These are phyloP conservation scores for Sclerotinia subarctica DNA, from an alignment of 2,329 filamentous ascomycete genomes.

Conservation along the genomic window DNA sequence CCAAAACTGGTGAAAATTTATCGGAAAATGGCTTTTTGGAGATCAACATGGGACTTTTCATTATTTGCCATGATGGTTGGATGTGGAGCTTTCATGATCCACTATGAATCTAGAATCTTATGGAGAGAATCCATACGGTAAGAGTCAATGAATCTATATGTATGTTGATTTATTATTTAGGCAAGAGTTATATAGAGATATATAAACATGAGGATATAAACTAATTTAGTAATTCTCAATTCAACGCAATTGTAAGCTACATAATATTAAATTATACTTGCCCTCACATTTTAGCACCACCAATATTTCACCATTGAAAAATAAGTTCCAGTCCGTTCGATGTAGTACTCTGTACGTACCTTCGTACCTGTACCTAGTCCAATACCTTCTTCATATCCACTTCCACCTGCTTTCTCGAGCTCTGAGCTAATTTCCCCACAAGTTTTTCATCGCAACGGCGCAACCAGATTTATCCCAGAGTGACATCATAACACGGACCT, in stretches of 20 bases:
- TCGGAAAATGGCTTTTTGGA: neutral
- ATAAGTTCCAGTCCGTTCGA: neutral
- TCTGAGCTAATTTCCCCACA: slow-evolving; percentile 8
- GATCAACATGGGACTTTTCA: neutral
- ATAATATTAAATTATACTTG: no score
- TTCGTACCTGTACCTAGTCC: neutral
- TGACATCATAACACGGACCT: slow-evolving; percentile 16
- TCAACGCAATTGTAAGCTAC: no score
- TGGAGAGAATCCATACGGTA: no score
- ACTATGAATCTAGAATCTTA: neutral
- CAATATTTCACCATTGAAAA: neutral
- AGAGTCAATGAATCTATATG: no score
- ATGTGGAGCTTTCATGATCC: neutral
- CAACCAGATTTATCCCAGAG: slow-evolving; percentile 9
- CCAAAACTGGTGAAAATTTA: neutral
- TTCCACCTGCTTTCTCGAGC: neutral
- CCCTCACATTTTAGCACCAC: neutral
- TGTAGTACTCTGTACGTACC: neutral
- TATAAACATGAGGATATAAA: neutral
- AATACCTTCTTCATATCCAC: neutral
- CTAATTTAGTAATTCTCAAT: no score
- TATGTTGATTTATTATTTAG: no score
- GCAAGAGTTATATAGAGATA: neutral
- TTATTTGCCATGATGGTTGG: neutral
- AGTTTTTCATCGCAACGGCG: neutral